Base-by-base conservation (phyloP, 441 rosid genomes). In the Arabidopsis lyrata region DNA sequence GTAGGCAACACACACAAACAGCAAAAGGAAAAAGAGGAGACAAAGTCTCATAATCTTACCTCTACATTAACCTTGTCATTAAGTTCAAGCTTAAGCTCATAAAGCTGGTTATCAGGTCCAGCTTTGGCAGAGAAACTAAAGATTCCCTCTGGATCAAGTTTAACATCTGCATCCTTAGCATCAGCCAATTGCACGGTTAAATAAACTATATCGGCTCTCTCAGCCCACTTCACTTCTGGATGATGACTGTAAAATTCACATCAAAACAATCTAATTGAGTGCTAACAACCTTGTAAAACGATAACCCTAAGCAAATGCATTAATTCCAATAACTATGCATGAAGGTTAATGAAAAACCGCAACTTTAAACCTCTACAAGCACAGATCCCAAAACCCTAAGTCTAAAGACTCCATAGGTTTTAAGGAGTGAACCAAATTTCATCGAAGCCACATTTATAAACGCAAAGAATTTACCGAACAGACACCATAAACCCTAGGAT, bases 201-300 rank as follows among this genome's bases (percentile, higher is more conserved):
- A 56, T 52, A 90, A 52, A 90, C 85, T 78, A 83, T 84, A 70
- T 90, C 93, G 6, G 29, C 65, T 77, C 90, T 84, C 85, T 90
- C 90, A 0, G 96, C 96, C 96, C 96, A 90, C 81, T 86, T 90
- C 74, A 90, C 83, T 79, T 88, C 91, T 0, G 93, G 93, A 82
- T 88, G 87, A 70, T 86, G 93, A 82, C 96, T 90, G 73, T 67
- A 22, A 22, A 50, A 8, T 20, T 42, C 34, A 68, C 32, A 68
- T 1, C 8, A 0, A 45, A 55, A 11, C 62, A 42, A 62, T 27
- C 31, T 27, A 4, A 27, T 27, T 27, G 31, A 27, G 31, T 27
- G 31, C 31, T 27, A 27, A 27, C 31, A 27, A 27, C 31, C 31
- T 27, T 4, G 31, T 27, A 27, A 27, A 56, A 20, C 11, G 24